phyloP scores from a whole-genome alignment of 768 basidiomycete species.

The Tylopilus intermedius region DNA sequence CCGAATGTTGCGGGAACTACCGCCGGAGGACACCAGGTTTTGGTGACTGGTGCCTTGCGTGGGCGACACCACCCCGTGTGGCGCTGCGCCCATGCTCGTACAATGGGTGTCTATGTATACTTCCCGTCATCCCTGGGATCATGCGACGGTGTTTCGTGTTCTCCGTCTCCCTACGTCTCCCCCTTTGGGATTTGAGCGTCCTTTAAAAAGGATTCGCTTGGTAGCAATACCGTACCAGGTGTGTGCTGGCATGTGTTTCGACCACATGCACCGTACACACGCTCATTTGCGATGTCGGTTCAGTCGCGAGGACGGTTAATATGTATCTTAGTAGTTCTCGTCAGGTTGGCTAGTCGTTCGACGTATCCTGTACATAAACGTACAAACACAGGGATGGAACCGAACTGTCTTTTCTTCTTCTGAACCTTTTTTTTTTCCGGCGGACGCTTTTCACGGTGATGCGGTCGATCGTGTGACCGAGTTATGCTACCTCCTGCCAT shows the following conservation, averaged over 20 bases:
- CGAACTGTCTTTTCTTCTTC: too few species aligned
- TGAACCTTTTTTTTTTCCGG: background rate
- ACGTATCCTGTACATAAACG: background rate
- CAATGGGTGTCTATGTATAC: background rate
- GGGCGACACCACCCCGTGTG: background rate
- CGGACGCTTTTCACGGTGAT: background rate
- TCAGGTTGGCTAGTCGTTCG: background rate
- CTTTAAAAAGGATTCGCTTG: background rate
- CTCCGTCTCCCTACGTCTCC: background rate
- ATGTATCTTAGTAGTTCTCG: background rate
- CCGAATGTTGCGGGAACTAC: constrained; percentile 34
- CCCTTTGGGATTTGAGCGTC: background rate
- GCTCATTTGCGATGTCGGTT: constrained; percentile 2
- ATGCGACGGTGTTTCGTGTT: background rate
- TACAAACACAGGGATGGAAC: background rate
- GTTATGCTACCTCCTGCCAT: background rate
- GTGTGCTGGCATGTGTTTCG: background rate
- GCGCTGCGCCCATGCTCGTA: background rate
- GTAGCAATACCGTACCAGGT: background rate
- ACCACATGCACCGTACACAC: constrained; percentile 6
- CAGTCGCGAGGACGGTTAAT: background rate
- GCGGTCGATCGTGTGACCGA: background rate
- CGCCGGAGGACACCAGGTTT: constrained; percentile 36
- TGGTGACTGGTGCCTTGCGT: constrained; percentile 27
- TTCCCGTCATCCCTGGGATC: background rate